A percentile compares a stretch with the other conserved stretches of the same genome.
phyloP scores from a whole-genome alignment of 169 alveolate species.

The Eimeria mitis region DNA sequence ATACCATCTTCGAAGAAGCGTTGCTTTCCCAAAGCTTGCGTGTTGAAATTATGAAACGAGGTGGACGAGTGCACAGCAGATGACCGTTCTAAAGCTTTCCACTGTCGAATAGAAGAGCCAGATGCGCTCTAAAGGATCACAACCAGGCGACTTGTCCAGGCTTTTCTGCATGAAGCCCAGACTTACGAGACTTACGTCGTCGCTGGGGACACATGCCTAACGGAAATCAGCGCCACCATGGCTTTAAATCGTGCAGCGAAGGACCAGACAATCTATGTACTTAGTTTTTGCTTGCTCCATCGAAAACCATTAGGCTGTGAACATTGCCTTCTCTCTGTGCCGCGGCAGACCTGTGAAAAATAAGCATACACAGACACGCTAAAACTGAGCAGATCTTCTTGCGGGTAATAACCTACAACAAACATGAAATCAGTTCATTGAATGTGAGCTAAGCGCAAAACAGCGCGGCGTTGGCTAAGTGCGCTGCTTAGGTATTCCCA shows the following conservation, averaged over 20 bases:
- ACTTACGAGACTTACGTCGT: not conserved
- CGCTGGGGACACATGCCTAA: not conserved
- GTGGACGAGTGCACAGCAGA: not conserved
- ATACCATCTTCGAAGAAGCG: not conserved
- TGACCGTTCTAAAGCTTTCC: not conserved
- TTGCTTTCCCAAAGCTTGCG: not conserved
- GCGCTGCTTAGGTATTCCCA: not conserved
- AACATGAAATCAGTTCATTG: not conserved
- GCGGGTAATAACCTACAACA: not conserved
- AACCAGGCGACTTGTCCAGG: not conserved
- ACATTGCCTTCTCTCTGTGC: constrained; percentile 88
- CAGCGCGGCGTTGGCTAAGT: not conserved
- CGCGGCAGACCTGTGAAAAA: constrained; percentile 84
- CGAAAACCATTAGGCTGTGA: constrained; percentile 82
- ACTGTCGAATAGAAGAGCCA: not conserved
- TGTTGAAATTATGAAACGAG: not conserved
- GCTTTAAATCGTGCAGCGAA: not conserved
- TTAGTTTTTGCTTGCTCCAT: constrained; percentile 48
- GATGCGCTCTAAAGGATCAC: not conserved
- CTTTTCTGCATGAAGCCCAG: not conserved
- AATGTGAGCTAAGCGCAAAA: not conserved
- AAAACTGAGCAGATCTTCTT: not conserved
- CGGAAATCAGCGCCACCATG: not conserved
- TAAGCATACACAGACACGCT: not conserved
- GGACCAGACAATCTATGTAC: not conserved